A percentile compares a stretch with the other conserved stretches of the same genome.
Evolutionary conservation across 495 filamentous ascomycete species (phyloP).

Genomic region (Penicillium paxilli): DNA sequence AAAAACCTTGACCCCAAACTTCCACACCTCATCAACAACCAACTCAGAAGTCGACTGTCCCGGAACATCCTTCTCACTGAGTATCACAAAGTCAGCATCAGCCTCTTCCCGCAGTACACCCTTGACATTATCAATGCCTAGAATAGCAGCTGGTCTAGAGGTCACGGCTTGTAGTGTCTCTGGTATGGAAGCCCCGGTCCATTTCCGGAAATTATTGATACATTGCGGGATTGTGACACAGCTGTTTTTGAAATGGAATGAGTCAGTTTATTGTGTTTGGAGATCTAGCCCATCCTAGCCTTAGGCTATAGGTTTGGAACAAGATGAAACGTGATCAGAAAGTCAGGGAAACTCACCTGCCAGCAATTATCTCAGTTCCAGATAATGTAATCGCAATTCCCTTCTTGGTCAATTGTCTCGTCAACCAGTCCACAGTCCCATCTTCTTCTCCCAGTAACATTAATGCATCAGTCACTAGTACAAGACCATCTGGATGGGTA

Average conservation of each 20-base stretch:
- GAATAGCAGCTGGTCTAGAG: conserved; percentile 65
- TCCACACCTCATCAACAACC: conserved; percentile 63
- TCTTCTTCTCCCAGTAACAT: conserved; percentile 59
- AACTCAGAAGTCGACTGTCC: conserved; percentile 30
- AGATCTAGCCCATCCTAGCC: no score
- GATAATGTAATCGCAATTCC: conserved; percentile 57
- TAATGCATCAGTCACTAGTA: conserved; percentile 52
- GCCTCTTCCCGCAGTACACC: conserved; percentile 58
- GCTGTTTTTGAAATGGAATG: conserved; percentile 29
- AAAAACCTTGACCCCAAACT: conserved; percentile 51
- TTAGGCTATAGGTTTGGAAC: no score
- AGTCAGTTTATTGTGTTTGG: not conserved
- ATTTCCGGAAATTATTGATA: conserved; percentile 65
- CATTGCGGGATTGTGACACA: conserved; percentile 65
- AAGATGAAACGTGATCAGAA: no score
- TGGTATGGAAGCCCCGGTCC: conserved; percentile 56
- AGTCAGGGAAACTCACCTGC: conserved; percentile 44
- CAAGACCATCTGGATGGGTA: conserved; percentile 38
- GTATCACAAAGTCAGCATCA: conserved; percentile 72
- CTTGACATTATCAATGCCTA: conserved; percentile 51
- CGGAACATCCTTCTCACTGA: conserved; percentile 41
- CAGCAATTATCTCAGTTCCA: conserved; percentile 61
- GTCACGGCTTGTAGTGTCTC: conserved; percentile 62
- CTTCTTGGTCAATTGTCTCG: conserved; percentile 58
- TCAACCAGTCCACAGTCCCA: conserved; percentile 66